Percentiles rank a stretch among this genome's conserved stretches.
phyloP scores from a whole-genome alignment of 768 basidiomycete genomes.

The Trametes cinnabarina region DNA sequence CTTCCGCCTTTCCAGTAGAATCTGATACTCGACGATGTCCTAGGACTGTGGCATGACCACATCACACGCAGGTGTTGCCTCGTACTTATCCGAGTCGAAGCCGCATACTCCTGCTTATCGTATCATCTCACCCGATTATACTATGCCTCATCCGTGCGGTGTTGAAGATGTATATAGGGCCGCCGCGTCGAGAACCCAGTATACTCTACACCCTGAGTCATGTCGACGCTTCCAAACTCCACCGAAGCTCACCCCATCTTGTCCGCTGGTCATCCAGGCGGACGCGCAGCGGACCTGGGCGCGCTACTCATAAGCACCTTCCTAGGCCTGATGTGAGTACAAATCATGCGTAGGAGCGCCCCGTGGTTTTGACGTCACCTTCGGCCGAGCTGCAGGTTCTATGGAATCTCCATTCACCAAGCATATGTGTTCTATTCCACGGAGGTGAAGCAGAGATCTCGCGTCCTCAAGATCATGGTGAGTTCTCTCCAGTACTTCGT shows the following conservation, averaged over 20 bases:
- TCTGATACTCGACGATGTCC: too few species aligned
- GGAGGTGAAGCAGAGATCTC: background rate
- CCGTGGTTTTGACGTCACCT: background rate
- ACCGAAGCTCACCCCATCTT: background rate
- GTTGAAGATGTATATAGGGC: too few species aligned
- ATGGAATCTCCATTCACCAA: conserved; percentile 1
- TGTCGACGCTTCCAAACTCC: background rate
- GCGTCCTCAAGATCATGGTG: background rate
- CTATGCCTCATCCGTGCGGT: too few species aligned
- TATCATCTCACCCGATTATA: too few species aligned
- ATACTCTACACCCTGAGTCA: background rate
- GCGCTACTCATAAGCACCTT: conserved; percentile 12
- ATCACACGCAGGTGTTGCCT: too few species aligned
- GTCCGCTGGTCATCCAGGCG: background rate
- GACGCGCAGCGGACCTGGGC: background rate
- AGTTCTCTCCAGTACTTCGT: background rate
- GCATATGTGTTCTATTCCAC: background rate
- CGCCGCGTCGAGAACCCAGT: background rate
- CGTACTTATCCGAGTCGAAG: too few species aligned
- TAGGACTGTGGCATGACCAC: too few species aligned
- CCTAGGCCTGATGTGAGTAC: conserved; percentile 8
- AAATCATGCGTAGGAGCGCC: accelerated
- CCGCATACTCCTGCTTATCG: too few species aligned
- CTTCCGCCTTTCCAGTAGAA: too few species aligned
- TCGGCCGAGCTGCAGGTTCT: background rate